A percentile compares a stretch with the other conserved stretches of the same genome.
Evolutionary conservation across 2,329 filamentous ascomycete species (phyloP).

Genomic region (Magnaporthiopsis rhizophila): DNA sequence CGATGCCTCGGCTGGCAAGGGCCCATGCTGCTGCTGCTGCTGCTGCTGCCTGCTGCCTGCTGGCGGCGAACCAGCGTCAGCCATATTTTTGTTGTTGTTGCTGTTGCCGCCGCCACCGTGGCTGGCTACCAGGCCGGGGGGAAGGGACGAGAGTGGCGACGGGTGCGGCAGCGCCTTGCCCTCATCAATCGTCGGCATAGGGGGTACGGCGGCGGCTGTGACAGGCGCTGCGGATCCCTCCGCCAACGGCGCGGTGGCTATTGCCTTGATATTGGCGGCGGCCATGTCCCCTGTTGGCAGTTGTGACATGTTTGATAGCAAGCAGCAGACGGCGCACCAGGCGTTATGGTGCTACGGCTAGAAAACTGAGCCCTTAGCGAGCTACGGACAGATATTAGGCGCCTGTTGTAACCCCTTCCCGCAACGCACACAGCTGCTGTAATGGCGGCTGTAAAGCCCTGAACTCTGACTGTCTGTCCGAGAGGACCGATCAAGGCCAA

Average conservation of each 20-base stretch:
- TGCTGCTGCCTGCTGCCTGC: too few species aligned
- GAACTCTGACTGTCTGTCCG: too few species aligned
- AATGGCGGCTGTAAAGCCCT: not conserved
- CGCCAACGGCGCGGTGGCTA: too few species aligned
- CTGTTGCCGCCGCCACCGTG: too few species aligned
- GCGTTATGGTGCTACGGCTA: not conserved
- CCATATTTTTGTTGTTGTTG: too few species aligned
- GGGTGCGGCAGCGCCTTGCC: not conserved
- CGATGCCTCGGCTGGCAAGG: not conserved
- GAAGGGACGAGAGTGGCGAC: too few species aligned
- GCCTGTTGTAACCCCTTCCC: not conserved
- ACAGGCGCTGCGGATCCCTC: too few species aligned
- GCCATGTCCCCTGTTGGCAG: not conserved
- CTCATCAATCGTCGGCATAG: conserved; percentile 9
- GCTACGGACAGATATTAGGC: not conserved
- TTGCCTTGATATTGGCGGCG: not conserved
- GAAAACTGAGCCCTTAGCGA: not conserved
- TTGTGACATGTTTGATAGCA: not conserved
- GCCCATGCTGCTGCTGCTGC: too few species aligned
- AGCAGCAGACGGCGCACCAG: not conserved
- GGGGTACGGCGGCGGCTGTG: not conserved
- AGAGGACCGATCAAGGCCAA: not conserved
- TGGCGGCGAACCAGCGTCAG: too few species aligned
- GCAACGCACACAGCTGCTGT: too few species aligned
- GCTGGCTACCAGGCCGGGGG: too few species aligned